These are phyloP conservation scores for Eimeria acervulina DNA, from an alignment of 169 alveolate species.

Conservation along the genomic window DNA sequence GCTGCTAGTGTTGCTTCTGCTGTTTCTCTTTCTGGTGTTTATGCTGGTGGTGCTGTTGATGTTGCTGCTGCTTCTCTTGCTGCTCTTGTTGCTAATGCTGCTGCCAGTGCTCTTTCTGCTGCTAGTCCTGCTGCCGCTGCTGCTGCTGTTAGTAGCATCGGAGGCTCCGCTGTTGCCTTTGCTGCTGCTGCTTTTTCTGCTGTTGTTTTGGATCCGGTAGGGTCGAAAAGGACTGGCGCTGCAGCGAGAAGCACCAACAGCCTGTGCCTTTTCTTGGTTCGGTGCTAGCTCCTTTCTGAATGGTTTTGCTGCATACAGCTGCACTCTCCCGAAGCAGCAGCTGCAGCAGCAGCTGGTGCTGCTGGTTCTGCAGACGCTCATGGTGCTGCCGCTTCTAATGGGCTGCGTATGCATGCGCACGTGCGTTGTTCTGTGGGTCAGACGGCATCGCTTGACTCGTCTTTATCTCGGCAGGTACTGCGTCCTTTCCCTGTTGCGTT, in stretches of 20 bases:
- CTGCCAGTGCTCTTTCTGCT: too few species aligned
- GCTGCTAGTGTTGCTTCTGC: slow-evolving; percentile 26
- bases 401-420: not conserved
- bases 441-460: not conserved
- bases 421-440: not conserved
- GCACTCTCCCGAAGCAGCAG: too few species aligned
- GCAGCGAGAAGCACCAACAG: too few species aligned
- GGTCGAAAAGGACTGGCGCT: too few species aligned
- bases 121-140: not conserved
- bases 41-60: not conserved
- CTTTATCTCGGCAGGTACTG: not conserved
- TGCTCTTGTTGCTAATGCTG: too few species aligned
- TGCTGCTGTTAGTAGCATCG: not conserved
- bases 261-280: too few species aligned
- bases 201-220: not conserved
- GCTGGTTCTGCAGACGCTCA: too few species aligned
- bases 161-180: not conserved
- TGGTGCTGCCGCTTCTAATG: not conserved
- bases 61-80: not conserved
- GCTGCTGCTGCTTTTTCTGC: not conserved
- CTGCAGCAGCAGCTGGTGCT: not conserved
- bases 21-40: not conserved
- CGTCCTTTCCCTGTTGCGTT: not conserved
- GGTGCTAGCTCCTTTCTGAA: too few species aligned
- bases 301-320: too few species aligned